Evolutionary conservation across 1,284 basidiomycete species (phyloP).

Genomic region (Fomitopsis pinicola): DNA sequence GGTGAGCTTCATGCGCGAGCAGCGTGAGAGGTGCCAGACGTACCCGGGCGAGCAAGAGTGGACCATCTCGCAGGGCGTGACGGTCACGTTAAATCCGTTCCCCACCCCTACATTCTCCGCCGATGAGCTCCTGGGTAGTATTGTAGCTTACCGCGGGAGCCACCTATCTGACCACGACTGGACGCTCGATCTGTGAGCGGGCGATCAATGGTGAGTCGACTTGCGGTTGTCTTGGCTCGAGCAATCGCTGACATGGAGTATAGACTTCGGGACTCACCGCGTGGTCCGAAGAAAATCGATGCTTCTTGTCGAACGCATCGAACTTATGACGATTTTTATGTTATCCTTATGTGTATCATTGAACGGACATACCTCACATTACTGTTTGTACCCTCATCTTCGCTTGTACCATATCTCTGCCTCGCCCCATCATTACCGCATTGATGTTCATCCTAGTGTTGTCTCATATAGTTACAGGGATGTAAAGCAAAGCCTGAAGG

Average conservation of each 20-base stretch:
- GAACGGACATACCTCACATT: not conserved
- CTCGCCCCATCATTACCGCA: not conserved
- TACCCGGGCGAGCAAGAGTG: not conserved
- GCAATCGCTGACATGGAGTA: not conserved
- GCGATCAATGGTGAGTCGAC: not conserved
- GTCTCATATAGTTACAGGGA: not conserved
- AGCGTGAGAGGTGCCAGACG: not conserved
- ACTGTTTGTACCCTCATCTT: not conserved
- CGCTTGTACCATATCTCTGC: not conserved
- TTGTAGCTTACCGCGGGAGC: not conserved
- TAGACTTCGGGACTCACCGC: not conserved
- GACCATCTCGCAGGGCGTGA: not conserved
- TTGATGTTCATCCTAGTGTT: not conserved
- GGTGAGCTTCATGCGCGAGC: not conserved
- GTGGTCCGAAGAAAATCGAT: not conserved
- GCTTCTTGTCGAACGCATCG: not conserved
- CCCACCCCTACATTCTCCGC: not conserved
- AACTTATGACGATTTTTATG: not conserved
- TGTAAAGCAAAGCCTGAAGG: not conserved
- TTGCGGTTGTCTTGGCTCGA: not conserved
- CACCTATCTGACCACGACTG: not conserved
- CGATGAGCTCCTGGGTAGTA: not conserved
- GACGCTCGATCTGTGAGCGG: not conserved
- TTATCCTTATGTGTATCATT: not conserved
- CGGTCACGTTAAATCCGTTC: not conserved